A percentile compares a stretch with the other conserved stretches of the same genome.
phyloP scores from a whole-genome alignment of 106 monocot genomes.

The Amphibolis antarctica region DNA sequence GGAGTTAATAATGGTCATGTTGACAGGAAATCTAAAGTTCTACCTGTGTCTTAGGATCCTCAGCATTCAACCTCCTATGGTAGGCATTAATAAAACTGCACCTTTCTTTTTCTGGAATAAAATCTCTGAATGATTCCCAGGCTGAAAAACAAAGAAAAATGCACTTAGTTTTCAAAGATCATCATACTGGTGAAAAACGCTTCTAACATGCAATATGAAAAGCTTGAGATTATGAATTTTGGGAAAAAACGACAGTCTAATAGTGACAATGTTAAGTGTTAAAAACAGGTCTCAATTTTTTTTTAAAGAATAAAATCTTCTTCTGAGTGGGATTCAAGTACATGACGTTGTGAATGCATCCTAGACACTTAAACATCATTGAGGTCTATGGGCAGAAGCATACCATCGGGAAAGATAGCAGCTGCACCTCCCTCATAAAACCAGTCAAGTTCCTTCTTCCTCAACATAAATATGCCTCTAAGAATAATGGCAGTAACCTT shows the following conservation, averaged over 20 bases:
- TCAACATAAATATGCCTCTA: conserved; percentile 88
- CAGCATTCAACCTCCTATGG: conserved; percentile 39
- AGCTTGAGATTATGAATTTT: too few species aligned
- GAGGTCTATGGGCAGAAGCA: not conserved
- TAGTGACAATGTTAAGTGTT: too few species aligned
- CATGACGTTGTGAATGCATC: too few species aligned
- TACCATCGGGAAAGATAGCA: conserved; percentile 96
- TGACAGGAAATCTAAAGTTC: not conserved
- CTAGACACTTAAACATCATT: too few species aligned
- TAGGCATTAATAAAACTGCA: conserved; percentile 42
- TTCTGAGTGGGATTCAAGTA: too few species aligned
- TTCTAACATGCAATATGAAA: too few species aligned
- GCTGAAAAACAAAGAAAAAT: conserved; percentile 30
- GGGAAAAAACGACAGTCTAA: too few species aligned
- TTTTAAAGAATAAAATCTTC: too few species aligned
- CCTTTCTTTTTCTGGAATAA: conserved; percentile 54
- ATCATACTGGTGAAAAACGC: too few species aligned
- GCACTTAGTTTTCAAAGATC: not conserved
- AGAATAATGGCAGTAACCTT: conserved; percentile 92
- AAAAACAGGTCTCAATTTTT: too few species aligned
- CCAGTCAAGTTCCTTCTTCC: conserved; percentile 99
- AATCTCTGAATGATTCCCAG: conserved; percentile 83
- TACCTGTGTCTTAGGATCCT: conserved; percentile 37
- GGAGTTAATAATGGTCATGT: not conserved
- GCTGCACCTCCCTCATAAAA: conserved; percentile 99